These are phyloP conservation scores for Boletus sensibilis DNA, from an alignment of 768 basidiomycete genomes.

Conservation along the genomic window DNA sequence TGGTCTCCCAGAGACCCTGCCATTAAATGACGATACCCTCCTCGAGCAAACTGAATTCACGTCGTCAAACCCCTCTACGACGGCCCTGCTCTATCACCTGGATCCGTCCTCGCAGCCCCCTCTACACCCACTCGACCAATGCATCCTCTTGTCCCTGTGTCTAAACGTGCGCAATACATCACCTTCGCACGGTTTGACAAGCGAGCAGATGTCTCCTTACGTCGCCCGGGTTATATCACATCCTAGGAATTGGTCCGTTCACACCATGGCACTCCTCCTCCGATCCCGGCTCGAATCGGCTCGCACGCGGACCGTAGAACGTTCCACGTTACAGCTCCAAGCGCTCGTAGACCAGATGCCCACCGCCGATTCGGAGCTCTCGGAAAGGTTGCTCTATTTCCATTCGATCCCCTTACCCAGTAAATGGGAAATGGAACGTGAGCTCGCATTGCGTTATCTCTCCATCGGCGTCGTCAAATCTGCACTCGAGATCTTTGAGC, in stretches of 20 bases:
- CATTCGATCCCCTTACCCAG: slow-evolving; percentile 81
- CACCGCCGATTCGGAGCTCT: slow-evolving; percentile 68
- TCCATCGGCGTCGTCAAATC: slow-evolving; percentile 85
- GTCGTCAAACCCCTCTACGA: slow-evolving; percentile 54
- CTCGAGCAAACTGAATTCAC: slow-evolving; percentile 94
- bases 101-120: slow-evolving; percentile 83
- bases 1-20: slow-evolving; percentile 71
- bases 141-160: slow-evolving; percentile 86
- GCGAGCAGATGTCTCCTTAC: slow-evolving; percentile 92
- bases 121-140: slow-evolving; percentile 91
- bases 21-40: slow-evolving; percentile 93
- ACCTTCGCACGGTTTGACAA: slow-evolving; percentile 85
- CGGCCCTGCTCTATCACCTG: slow-evolving; percentile 61
- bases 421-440: slow-evolving; percentile 91
- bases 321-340: slow-evolving; percentile 88
- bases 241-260: slow-evolving; percentile 92
- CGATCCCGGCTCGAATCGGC: slow-evolving; percentile 88
- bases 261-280: slow-evolving; percentile 94
- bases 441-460: slow-evolving; percentile 82
- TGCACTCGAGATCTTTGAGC: slow-evolving; percentile 90
- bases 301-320: slow-evolving; percentile 90
- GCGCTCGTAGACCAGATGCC: slow-evolving; percentile 97
- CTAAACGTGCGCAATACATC: slow-evolving; percentile 88
- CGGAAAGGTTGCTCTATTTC: slow-evolving; percentile 78
- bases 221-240: slow-evolving; percentile 85